phyloP scores from a whole-genome alignment of 116 monocot genomes.

The Phalaenopsis hybrid region DNA sequence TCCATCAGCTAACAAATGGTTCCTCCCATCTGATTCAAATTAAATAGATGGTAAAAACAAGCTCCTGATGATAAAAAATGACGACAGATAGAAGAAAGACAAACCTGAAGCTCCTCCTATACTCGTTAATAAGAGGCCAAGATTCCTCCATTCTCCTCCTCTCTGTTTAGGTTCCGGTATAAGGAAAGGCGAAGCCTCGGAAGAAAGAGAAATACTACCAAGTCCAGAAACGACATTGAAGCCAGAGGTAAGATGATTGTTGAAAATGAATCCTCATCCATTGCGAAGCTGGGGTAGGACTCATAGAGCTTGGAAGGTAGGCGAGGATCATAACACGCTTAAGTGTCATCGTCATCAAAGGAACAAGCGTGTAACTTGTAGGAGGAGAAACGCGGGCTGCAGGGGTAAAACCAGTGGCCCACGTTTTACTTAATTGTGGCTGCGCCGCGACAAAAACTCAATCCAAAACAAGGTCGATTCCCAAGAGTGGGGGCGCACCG shows the following conservation, averaged over 20 bases:
- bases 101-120: constrained; percentile 58
- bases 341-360: constrained; percentile 37
- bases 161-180: constrained; percentile 16
- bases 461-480: too few relatives aligned
- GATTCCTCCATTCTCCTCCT: constrained; percentile 8
- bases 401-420: too few relatives aligned
- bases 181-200: constrained; percentile 18
- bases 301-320: constrained; percentile 40
- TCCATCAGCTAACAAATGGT: background rate
- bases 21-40: background rate
- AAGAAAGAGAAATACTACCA: constrained; percentile 13
- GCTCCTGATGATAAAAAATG: background rate
- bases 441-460: too few relatives aligned
- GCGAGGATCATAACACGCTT: constrained; percentile 30
- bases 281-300: constrained; percentile 18
- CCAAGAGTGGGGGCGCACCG: too few relatives aligned
- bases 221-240: constrained; percentile 1
- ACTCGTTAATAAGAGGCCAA: constrained; percentile 47
- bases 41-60: background rate
- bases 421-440: too few relatives aligned
- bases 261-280: constrained; percentile 8
- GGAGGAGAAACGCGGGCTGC: too few relatives aligned
- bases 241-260: constrained; percentile 1
- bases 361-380: background rate
- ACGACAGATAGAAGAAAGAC: background rate